Percentiles rank a stretch among this genome's conserved stretches.
These are phyloP conservation scores for Pogostemon cablin DNA, from an alignment of 257 asterid genomes.

Conservation along the genomic window DNA sequence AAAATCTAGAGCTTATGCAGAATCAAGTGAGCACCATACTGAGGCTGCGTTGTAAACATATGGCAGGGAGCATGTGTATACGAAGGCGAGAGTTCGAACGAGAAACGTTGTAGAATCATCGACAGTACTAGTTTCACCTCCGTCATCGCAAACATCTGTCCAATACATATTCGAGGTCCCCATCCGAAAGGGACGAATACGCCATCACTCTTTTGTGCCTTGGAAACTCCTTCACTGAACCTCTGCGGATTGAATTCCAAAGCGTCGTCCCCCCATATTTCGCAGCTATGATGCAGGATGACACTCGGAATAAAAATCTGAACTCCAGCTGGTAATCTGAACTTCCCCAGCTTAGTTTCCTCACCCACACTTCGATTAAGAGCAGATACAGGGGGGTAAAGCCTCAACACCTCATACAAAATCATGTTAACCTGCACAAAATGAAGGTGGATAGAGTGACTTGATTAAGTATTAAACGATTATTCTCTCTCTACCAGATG, in stretches of 20 bases:
- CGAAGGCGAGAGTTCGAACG: conserved; percentile 38
- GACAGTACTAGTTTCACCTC: conserved; percentile 41
- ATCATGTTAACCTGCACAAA: conserved; percentile 25
- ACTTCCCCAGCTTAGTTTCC: conserved; percentile 37
- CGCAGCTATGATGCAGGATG: conserved; percentile 29
- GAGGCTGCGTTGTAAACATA: conserved; percentile 26
- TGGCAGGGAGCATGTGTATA: conserved; percentile 40
- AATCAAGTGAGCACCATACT: conserved; percentile 41
- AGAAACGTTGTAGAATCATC: conserved; percentile 43
- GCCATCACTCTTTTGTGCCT: conserved; percentile 35
- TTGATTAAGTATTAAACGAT: too few relatives aligned
- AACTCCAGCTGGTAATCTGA: conserved; percentile 28
- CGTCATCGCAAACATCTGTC: conserved; percentile 39
- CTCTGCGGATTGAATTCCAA: conserved; percentile 45
- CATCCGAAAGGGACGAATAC: conserved; percentile 42
- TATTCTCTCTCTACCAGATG: too few relatives aligned
- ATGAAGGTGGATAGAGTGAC: too few relatives aligned
- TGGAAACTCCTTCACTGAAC: conserved; percentile 36
- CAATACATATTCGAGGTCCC: conserved; percentile 46
- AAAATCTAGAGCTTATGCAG: conserved; percentile 4
- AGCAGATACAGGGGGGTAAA: conserved; percentile 34
- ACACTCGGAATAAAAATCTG: conserved; percentile 17
- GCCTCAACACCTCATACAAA: conserved; percentile 31
- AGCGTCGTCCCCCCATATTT: conserved; percentile 49
- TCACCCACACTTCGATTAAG: conserved; percentile 6